These are phyloP conservation scores for Solanum medicagineum DNA, from an alignment of 257 asterid genomes.

Conservation along the genomic window DNA sequence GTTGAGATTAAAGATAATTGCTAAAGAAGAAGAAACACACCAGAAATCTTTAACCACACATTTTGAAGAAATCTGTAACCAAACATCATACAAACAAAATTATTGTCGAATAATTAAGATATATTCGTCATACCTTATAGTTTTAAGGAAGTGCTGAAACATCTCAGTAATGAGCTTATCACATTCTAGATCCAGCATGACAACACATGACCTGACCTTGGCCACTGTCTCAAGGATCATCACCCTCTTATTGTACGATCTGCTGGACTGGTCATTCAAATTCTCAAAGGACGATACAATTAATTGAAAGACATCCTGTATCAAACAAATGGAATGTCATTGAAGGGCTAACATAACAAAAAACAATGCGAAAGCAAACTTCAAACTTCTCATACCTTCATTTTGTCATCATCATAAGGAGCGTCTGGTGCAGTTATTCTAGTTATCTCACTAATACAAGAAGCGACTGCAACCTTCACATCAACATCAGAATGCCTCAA, in stretches of 20 bases:
- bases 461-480: slow-evolving; percentile 82
- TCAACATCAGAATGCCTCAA: slow-evolving; percentile 66
- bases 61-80: not conserved
- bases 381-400: slow-evolving; percentile 49
- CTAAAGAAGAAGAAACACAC: not conserved
- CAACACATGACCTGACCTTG: slow-evolving; percentile 91
- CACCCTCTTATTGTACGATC: slow-evolving; percentile 63
- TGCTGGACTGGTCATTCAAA: slow-evolving; percentile 55
- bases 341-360: not conserved
- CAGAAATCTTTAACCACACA: not conserved
- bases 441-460: slow-evolving; percentile 93
- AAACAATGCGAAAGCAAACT: not conserved
- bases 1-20: not conserved
- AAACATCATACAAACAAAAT: not conserved
- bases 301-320: slow-evolving; percentile 81
- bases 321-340: slow-evolving; percentile 13
- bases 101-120: not conserved
- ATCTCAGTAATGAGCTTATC: slow-evolving; percentile 74
- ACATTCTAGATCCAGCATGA: slow-evolving; percentile 96
- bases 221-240: slow-evolving; percentile 89
- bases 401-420: slow-evolving; percentile 85
- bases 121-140: slow-evolving; percentile 47
- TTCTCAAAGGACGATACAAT: slow-evolving; percentile 81
- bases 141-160: slow-evolving; percentile 71
- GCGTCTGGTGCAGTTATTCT: slow-evolving; percentile 98